Conservation (phyloP, 805 yeast genomes). For the Candida nemodendra region DNA sequence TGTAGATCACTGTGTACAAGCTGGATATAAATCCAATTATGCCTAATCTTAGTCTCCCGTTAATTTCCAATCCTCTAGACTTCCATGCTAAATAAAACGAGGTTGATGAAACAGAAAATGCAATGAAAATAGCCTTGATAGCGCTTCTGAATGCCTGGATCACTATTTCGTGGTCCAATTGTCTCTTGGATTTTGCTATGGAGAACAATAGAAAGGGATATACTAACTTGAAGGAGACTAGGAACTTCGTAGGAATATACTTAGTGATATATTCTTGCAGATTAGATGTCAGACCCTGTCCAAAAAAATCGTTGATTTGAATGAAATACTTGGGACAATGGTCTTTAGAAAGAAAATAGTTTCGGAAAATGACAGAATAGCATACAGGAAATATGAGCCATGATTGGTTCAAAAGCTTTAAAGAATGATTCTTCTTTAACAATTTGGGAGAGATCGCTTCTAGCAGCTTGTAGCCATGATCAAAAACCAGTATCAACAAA, state of each 20-base stretch:
- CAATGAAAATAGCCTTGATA: constrained; percentile 11
- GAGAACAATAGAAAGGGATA: constrained; percentile 14
- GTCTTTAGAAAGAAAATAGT: constrained; percentile 9
- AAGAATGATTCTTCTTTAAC: constrained; percentile 5
- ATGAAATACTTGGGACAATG: constrained; percentile 20
- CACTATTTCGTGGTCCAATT: constrained; percentile 8
- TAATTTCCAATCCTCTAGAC: neutral
- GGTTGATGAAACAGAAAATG: constrained; percentile 8
- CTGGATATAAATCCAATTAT: constrained; percentile 18
- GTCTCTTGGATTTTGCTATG: constrained; percentile 3
- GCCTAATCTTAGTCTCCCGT: constrained; percentile 4
- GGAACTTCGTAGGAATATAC: constrained; percentile 11
- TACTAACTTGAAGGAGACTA: constrained; percentile 12
- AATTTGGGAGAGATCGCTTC: constrained; percentile 12
- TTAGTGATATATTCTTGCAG: neutral
- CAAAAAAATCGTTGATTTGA: constrained; percentile 9
- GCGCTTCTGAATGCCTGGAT: constrained; percentile 7
- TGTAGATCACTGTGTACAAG: constrained; percentile 10
- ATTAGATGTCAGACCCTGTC: neutral
- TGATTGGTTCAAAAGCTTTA: constrained; percentile 13
- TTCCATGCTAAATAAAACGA: constrained; percentile 4
- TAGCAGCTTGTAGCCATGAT: constrained; percentile 20
- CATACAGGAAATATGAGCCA: constrained; percentile 24
- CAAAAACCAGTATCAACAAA: constrained; percentile 12
- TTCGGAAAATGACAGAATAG: constrained; percentile 17